Evolutionary conservation across 2,329 filamentous ascomycete genomes (phyloP), one percentile per base, ranked within the genome.

Genomic region (Penicillium sp.): DNA sequence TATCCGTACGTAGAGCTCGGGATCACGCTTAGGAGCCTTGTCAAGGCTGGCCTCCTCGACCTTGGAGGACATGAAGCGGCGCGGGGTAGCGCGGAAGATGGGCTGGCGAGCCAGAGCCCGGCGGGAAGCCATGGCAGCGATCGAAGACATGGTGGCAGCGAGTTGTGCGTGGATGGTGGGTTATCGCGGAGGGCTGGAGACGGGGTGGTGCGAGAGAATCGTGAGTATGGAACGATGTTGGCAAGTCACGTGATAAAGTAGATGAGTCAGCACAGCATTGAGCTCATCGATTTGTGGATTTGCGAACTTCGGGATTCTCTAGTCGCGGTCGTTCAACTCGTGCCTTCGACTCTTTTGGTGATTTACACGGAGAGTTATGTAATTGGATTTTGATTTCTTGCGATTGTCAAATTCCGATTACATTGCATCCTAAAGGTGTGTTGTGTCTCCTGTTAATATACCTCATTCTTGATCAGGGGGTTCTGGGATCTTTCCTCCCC

Each of bases 1-100:
- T 51, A 52, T 59, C 13, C 84, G 66, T 84, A 90, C 88, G 74
- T 88, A 90, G 73, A 90, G 86, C 80, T 91, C 88, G 57, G 88
- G 88, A 75, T 91, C 87, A 74, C 80, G 80, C 80, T 84, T 87
- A 55, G 86, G 85, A 67, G 83, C 87, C 73, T 85, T 81, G 72
- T 84, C 82, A 70, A 90, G 77, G 65, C 74, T 65, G 57, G 77
- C 73, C 65, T 82, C 78, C 62, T 81, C 78, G 48, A 78, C 73
- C 68, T 77, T 78, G 61, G 73, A 75, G 61, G 69, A 66, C 66
- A 67, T 68, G 61, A 73, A 67, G 66, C 72, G 73, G 68, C 75
- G 72, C 64, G 73, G 69, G 63, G 72, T 68, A 58, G 69, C 73
- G 71, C 79, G 73, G 75, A 76, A 61, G 56, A 72, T 48, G 55